Evolutionary conservation across 192 early-diverging fungal species (phyloP), one percentile per base, ranked within the genome.

Genomic region (Chytriomyces confervae): DNA sequence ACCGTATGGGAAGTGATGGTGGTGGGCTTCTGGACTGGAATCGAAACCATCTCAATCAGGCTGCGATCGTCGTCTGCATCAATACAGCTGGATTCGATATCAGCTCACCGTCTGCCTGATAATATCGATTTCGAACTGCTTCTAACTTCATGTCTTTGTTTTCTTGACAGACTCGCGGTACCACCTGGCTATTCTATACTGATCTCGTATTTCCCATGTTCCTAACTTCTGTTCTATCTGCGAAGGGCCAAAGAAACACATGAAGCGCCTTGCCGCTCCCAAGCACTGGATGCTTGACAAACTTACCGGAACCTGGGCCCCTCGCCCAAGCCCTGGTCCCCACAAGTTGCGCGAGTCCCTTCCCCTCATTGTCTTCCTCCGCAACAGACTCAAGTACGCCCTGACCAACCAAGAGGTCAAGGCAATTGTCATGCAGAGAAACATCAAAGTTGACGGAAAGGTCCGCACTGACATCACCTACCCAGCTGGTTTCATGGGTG

Each of bases 261-360:
- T 99, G 92, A 99, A 99, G 95, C 95, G 98, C 80, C 92, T 99
- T 78, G 89, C 87, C 83, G 96, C 98, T 61, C 98, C 98, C 88
- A 96, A 96, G 92, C 96, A 98, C 93, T 99, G 98, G 98, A 97
- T 99, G 96, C 92, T 99, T 83, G 97, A 98, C 95, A 99, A 99
- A 88, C 93, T 99, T 77, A 95, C 96, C 86, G 98, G 98, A 84
- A 97, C 92, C 82, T 95, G 92, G 91, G 97, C 97, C 72, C 97
- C 97, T 78, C 94, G 94, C 89, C 97, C 96, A 63, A 93, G 93
- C 75, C 86, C 96, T 82, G 98, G 98, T 90, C 98, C 98, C 72
- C 97, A 99, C 95, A 99, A 98, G 94, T 91, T 93, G 81, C 95
- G 98, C 80, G 98, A 99, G 89, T 99, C 95, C 88, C 90, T 99